Evolutionary conservation across 2,329 filamentous ascomycete species (phyloP).

Genomic region (Colletotrichum nymphaeae): DNA sequence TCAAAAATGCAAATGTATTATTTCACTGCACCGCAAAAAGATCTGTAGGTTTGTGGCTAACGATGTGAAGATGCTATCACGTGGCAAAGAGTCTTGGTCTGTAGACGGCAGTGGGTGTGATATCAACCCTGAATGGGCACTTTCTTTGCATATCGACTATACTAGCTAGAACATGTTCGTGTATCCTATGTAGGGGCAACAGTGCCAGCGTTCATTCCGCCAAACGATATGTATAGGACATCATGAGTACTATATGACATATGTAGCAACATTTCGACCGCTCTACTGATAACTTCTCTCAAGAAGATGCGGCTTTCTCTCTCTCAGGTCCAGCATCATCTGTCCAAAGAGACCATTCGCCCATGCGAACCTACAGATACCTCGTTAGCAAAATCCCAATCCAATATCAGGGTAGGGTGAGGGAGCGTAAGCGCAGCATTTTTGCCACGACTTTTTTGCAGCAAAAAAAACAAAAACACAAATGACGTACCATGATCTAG

Average conservation of each 20-base stretch:
- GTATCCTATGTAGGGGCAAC: not conserved
- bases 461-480: no score
- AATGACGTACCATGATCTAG: conserved; percentile 53
- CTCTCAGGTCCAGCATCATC: conserved; percentile 80
- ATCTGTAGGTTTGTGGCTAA: not conserved
- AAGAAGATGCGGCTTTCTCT: conserved; percentile 76
- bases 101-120: not conserved
- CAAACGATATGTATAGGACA: not conserved
- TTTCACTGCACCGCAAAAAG: not conserved
- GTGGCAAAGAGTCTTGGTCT: not conserved
- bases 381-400: not conserved
- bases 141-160: not conserved
- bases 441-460: not conserved
- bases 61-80: not conserved
- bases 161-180: not conserved
- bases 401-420: not conserved
- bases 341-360: conserved; percentile 90
- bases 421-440: not conserved
- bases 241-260: not conserved
- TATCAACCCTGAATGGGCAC: not conserved
- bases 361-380: conserved; percentile 80
- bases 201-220: no score
- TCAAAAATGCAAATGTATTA: conserved; percentile 12
- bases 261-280: no score
- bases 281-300: conserved; percentile 58